These are phyloP conservation scores for Glutinoglossum americanum DNA, from an alignment of 495 filamentous ascomycete genomes.

Conservation along the genomic window DNA sequence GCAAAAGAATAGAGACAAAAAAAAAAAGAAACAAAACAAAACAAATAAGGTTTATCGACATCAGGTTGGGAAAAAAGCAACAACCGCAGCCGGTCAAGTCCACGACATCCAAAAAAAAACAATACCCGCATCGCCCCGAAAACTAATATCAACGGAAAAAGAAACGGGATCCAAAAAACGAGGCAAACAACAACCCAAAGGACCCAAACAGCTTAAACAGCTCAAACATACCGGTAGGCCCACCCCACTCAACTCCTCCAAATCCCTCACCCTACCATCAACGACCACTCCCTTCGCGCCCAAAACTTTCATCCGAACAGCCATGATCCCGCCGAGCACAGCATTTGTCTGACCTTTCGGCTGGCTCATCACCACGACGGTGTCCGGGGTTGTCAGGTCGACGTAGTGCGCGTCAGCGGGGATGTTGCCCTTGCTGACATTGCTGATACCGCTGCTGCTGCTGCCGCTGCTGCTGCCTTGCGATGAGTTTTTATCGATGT, in stretches of 20 bases:
- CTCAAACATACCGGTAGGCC: slow-evolving; percentile 24
- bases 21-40: background rate
- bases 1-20: background rate
- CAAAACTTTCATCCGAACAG: slow-evolving; percentile 32
- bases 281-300: slow-evolving; percentile 32
- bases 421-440: too few species aligned
- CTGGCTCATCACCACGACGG: slow-evolving; percentile 37
- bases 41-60: background rate
- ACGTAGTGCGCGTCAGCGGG: slow-evolving; percentile 32
- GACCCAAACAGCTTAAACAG: background rate
- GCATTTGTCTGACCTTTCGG: slow-evolving; percentile 37
- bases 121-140: background rate
- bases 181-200: background rate
- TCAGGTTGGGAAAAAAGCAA: background rate
- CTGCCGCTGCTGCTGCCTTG: too few species aligned
- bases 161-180: background rate
- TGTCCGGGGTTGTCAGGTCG: slow-evolving; percentile 27
- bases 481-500: too few species aligned
- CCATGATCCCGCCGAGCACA: slow-evolving; percentile 47
- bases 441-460: too few species aligned
- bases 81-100: too few species aligned
- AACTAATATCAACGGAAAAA: background rate
- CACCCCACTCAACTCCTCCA: slow-evolving; percentile 26
- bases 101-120: background rate
- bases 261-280: slow-evolving; percentile 39